These are phyloP conservation scores for Parathielavia hyrcaniae DNA, from an alignment of 495 filamentous ascomycete genomes.

Conservation along the genomic window DNA sequence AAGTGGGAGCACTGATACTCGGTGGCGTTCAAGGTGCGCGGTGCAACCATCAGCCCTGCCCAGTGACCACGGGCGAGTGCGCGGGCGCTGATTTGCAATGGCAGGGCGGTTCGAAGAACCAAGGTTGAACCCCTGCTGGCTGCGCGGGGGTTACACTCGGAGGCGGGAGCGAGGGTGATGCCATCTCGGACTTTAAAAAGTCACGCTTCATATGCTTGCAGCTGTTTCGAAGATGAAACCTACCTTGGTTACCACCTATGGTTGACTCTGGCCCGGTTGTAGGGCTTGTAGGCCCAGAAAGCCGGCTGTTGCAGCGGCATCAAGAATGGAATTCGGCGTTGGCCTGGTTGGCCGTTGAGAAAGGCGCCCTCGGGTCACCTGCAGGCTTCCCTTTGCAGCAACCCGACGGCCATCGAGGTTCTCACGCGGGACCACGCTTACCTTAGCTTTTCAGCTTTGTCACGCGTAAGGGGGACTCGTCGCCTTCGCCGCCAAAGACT, in stretches of 20 bases:
- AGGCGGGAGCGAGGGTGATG: neutral
- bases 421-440: neutral
- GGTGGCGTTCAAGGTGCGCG: slow-evolving; percentile 14
- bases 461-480: neutral
- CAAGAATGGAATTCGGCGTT: neutral
- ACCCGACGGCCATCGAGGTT: neutral
- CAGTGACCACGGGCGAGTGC: neutral
- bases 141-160: neutral
- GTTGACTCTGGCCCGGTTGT: neutral
- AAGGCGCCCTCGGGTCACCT: too few relatives aligned
- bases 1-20: too few relatives aligned
- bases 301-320: neutral
- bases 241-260: neutral
- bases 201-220: neutral
- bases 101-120: too few relatives aligned
- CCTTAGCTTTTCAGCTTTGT: neutral
- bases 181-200: too few relatives aligned
- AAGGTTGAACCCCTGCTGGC: neutral
- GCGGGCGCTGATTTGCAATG: neutral
- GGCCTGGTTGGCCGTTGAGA: neutral
- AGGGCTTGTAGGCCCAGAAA: neutral
- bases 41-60: neutral
- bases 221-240: neutral
- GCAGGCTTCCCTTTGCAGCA: neutral
- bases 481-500: too few relatives aligned